Evolutionary conservation across 176 grass and related monocot species (phyloP).

Genomic region (Thalia dealbata): DNA sequence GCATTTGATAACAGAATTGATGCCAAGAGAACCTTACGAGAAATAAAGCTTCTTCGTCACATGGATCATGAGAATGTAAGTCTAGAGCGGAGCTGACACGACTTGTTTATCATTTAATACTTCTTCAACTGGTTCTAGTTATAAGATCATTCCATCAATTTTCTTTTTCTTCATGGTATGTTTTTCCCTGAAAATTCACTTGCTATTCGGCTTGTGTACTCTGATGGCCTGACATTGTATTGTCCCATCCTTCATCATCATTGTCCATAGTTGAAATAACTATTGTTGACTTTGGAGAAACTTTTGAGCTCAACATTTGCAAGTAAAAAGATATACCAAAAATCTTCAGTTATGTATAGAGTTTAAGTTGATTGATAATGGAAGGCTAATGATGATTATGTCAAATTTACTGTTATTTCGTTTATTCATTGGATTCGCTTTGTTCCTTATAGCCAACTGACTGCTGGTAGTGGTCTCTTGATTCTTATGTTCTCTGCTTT

Average conservation of each 20-base stretch:
- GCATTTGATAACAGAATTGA: conserved; percentile 93
- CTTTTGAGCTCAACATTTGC: neutral
- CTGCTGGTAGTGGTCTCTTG: neutral
- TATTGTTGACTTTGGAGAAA: neutral
- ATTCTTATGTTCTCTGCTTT: neutral
- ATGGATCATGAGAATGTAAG: conserved; percentile 95
- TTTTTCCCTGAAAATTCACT: neutral
- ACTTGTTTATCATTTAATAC: conserved; percentile 1
- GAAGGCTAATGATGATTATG: neutral
- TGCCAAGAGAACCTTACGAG: conserved; percentile 86
- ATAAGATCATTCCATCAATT: conserved; percentile 18
- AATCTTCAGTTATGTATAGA: neutral
- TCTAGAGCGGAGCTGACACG: neutral
- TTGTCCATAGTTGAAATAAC: neutral
- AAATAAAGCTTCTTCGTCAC: conserved; percentile 91
- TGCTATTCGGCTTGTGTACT: neutral
- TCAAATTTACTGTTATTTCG: neutral
- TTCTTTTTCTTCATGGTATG: conserved; percentile 1
- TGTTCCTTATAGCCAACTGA: neutral
- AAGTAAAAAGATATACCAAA: neutral
- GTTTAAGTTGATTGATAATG: neutral
- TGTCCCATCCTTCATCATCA: neutral
- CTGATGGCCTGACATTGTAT: neutral
- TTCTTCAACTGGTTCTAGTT: neutral
- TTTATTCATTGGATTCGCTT: neutral